Evolutionary conservation across 2,329 filamentous ascomycete genomes (phyloP).

Genomic region (Scedosporium dehoogii): DNA sequence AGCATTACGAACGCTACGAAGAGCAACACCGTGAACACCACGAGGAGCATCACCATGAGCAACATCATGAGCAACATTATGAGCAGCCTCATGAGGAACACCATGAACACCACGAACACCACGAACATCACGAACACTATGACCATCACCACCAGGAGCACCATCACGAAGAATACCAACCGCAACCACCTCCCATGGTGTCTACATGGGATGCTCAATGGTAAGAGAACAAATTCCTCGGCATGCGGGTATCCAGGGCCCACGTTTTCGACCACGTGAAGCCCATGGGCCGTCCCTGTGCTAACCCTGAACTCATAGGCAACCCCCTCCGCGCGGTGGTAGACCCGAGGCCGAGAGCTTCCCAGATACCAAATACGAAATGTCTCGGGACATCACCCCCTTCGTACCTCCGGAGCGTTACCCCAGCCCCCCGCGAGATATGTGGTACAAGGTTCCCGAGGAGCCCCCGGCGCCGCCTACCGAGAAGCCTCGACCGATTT

Average conservation of each 20-base stretch:
- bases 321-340: slow-evolving; percentile 54
- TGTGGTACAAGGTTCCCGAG: slow-evolving; percentile 79
- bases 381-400: slow-evolving; percentile 65
- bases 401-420: slow-evolving; percentile 72
- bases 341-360: slow-evolving; percentile 81
- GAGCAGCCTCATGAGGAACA: slow-evolving; percentile 11
- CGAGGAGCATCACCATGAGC: slow-evolving; percentile 13
- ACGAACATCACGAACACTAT: slow-evolving; percentile 14
- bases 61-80: slow-evolving; percentile 13
- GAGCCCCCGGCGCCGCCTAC: slow-evolving; percentile 43
- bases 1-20: slow-evolving; percentile 13
- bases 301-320: slow-evolving; percentile 30
- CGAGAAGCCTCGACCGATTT: slow-evolving; percentile 58
- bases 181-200: slow-evolving; percentile 25
- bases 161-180: slow-evolving; percentile 10
- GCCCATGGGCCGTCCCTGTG: neutral
- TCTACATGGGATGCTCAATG: slow-evolving; percentile 38
- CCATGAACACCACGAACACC: slow-evolving; percentile 13
- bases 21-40: slow-evolving; percentile 14
- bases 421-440: slow-evolving; percentile 73
- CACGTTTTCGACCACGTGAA: neutral
- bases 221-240: neutral
- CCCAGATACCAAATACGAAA: slow-evolving; percentile 67
- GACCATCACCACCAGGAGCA: slow-evolving; percentile 11
- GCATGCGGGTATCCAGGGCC: neutral